Base-by-base conservation (phyloP, 176 grass and related monocot genomes). In the Zoysia japonica region DNA sequence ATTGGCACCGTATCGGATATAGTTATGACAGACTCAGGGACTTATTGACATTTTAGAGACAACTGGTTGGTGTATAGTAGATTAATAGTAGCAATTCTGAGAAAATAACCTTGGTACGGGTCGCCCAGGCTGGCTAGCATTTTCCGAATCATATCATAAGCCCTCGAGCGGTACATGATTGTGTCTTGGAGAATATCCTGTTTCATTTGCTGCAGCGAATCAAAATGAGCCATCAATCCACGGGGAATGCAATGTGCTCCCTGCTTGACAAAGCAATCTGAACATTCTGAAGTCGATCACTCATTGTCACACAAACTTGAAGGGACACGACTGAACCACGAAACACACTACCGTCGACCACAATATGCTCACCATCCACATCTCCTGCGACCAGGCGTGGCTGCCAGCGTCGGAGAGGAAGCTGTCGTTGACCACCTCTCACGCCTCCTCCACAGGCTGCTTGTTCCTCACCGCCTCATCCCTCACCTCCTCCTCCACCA, bases 51-150 rank as follows among this genome's bases (percentile, higher is more conserved):
- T n/a, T n/a, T n/a, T n/a, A n/a, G n/a, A n/a, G n/a, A n/a, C n/a
- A n/a, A n/a, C n/a, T n/a, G n/a, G n/a, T n/a, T n/a, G n/a, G n/a
- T n/a, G n/a, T n/a, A n/a, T n/a, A n/a, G n/a, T n/a, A n/a, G n/a
- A n/a, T n/a, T n/a, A n/a, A n/a, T n/a, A n/a, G n/a, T n/a, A n/a
- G n/a, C n/a, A n/a, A n/a, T n/a, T n/a, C n/a, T n/a, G 88, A 78
- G 92, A 81, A 53, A 98, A 88, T 80, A 98, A 98, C 78, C 96
- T 85, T 57, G 96, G 42, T 98, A 98, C 6, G 88, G 90, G 39
- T 98, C 96, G 67, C 92, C 96, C 46, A 98, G 77, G 79, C 88
- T 98, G 51, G 86, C 88, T 53, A 98, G 79, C 96, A 98, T 94
- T 82, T 89, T 95, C 44, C 28, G 81, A 74, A 98, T 91, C 17